Evolutionary conservation across 768 basidiomycete genomes (phyloP).

Genomic region (Chalciporus sphaerocephalus): DNA sequence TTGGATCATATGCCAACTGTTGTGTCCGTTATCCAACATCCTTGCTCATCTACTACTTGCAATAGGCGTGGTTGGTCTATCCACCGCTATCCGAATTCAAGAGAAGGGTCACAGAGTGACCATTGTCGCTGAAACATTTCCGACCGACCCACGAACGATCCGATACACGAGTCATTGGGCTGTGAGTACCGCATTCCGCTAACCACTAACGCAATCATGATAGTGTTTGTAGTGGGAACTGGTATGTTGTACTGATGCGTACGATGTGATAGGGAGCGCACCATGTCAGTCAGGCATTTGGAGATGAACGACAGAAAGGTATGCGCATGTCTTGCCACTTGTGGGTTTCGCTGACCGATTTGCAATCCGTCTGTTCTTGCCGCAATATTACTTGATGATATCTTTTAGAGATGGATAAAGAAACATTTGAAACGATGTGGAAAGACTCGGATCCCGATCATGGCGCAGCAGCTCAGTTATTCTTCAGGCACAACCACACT

Average conservation of each 20-base stretch:
- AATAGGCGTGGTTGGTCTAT: constrained; percentile 72
- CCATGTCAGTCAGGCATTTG: constrained; percentile 58
- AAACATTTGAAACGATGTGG: constrained; percentile 77
- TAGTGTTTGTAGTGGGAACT: not conserved
- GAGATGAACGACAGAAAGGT: constrained; percentile 56
- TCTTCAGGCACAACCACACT: constrained; percentile 59
- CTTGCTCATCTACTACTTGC: not conserved
- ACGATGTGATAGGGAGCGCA: constrained; percentile 63
- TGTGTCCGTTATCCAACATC: not conserved
- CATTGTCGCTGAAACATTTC: constrained; percentile 66
- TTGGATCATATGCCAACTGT: not conserved
- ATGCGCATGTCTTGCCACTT: constrained; percentile 8
- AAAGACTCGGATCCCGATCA: constrained; percentile 57
- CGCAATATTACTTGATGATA: not conserved
- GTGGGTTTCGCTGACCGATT: not conserved
- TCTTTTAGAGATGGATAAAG: constrained; percentile 66
- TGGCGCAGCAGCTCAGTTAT: constrained; percentile 51
- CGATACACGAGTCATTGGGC: constrained; percentile 82
- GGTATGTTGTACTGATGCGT: too few species aligned
- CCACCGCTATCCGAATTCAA: constrained; percentile 69
- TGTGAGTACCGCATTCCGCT: constrained; percentile 38
- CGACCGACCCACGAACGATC: constrained; percentile 68
- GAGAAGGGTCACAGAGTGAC: constrained; percentile 62
- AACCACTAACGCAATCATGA: too few species aligned
- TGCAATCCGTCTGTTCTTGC: not conserved